Evolutionary conservation across 1,284 basidiomycete species (phyloP).

Genomic region (Austroboletus novae-zelandiae): DNA sequence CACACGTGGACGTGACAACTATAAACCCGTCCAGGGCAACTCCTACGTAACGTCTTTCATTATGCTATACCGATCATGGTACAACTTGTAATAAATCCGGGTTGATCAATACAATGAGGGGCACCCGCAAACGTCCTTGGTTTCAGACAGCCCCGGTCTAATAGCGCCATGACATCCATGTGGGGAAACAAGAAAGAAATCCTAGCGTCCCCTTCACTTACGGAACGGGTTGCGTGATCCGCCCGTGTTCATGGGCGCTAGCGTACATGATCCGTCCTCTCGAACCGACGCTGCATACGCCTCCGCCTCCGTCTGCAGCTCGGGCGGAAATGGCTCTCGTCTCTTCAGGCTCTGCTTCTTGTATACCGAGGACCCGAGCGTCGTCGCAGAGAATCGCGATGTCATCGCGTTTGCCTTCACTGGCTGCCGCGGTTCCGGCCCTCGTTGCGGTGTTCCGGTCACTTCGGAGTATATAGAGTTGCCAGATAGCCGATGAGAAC

Average conservation of each 20-base stretch:
- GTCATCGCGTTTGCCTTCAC: slow-evolving; percentile 47
- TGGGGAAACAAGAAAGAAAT: slow-evolving; percentile 9
- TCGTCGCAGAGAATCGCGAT: slow-evolving; percentile 48
- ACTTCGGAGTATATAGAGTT: slow-evolving; percentile 66
- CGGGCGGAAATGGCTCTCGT: slow-evolving; percentile 27
- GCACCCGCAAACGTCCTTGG: not conserved
- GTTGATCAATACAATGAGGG: slow-evolving; percentile 17
- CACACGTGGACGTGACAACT: slow-evolving; percentile 23
- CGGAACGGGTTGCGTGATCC: slow-evolving; percentile 51
- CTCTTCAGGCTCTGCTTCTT: slow-evolving; percentile 23
- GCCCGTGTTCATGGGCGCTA: slow-evolving; percentile 39
- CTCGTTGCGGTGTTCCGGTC: slow-evolving; percentile 57
- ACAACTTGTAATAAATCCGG: not conserved
- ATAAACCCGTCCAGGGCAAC: no score
- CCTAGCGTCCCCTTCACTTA: slow-evolving; percentile 26
- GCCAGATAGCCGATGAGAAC: slow-evolving; percentile 43
- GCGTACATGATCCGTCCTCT: slow-evolving; percentile 27
- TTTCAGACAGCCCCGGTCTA: slow-evolving; percentile 14
- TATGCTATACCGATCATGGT: slow-evolving; percentile 22
- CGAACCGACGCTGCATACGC: slow-evolving; percentile 51
- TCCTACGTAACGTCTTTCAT: slow-evolving; percentile 9
- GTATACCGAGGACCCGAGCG: slow-evolving; percentile 32
- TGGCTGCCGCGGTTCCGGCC: slow-evolving; percentile 67
- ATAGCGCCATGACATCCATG: slow-evolving; percentile 17
- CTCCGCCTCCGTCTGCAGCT: slow-evolving; percentile 54